Conservation (phyloP, 2,329 filamentous ascomycete species). For the Bipolaris zeicola region DNA sequence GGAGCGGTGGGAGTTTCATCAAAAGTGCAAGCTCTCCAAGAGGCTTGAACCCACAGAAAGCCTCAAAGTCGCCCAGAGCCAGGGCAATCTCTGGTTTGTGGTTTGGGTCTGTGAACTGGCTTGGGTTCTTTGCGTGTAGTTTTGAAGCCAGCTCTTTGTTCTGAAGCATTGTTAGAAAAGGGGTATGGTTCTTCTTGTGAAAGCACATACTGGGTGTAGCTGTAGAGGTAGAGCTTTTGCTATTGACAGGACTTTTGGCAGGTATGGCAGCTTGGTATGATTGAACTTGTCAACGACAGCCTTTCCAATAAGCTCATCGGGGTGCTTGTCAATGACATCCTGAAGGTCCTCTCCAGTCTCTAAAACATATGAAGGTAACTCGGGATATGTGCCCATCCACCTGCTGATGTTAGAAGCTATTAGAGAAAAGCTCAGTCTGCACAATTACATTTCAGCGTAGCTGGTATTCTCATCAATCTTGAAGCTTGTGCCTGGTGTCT, state of each 20-base stretch:
- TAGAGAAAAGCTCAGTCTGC: not conserved
- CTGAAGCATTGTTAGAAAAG: slow-evolving; percentile 17
- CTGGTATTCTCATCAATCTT: slow-evolving; percentile 66
- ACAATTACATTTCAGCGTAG: slow-evolving; percentile 64
- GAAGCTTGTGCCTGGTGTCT: slow-evolving; percentile 68
- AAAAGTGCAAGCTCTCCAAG: slow-evolving; percentile 64
- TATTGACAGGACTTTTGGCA: slow-evolving; percentile 79
- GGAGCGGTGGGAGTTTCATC: slow-evolving; percentile 61
- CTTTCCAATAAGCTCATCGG: slow-evolving; percentile 67
- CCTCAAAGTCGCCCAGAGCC: slow-evolving; percentile 72
- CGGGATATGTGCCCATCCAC: slow-evolving; percentile 80
- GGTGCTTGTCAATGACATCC: slow-evolving; percentile 66
- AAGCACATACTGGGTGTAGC: slow-evolving; percentile 63
- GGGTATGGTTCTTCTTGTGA: not conserved
- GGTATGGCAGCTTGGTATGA: slow-evolving; percentile 68
- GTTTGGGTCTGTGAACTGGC: slow-evolving; percentile 72
- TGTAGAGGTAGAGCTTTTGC: slow-evolving; percentile 76
- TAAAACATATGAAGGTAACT: slow-evolving; percentile 68
- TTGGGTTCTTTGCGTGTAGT: slow-evolving; percentile 67
- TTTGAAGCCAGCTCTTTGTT: slow-evolving; percentile 69
- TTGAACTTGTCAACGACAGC: slow-evolving; percentile 66
- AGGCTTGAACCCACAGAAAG: slow-evolving; percentile 77
- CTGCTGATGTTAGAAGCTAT: slow-evolving; percentile 21
- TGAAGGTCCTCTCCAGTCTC: slow-evolving; percentile 67
- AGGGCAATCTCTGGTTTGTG: slow-evolving; percentile 83